phyloP scores from a whole-genome alignment of 495 filamentous ascomycete genomes.

The Durotheca rogersii region DNA sequence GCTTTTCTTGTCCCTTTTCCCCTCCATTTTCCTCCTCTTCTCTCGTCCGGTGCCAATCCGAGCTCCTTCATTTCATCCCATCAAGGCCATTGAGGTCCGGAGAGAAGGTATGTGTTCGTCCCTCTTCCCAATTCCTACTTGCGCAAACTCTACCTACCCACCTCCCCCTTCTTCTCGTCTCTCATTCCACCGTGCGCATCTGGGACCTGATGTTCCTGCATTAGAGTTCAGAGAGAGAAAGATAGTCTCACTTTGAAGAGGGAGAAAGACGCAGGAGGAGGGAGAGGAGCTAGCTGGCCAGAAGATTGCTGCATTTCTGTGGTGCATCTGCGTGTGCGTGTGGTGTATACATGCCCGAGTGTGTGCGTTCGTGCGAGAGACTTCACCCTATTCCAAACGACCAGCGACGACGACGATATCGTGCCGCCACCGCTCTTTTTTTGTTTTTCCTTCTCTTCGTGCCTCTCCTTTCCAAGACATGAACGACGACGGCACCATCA shows the following conservation, averaged over 20 bases:
- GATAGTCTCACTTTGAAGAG: constrained; percentile 25
- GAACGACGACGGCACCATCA: constrained; percentile 7
- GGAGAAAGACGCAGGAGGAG: constrained; percentile 6
- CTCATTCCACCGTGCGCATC: constrained; percentile 34
- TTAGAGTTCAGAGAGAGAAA: constrained; percentile 45
- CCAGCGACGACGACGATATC: constrained; percentile 29
- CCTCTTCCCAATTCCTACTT: constrained; percentile 31
- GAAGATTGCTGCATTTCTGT: constrained; percentile 14
- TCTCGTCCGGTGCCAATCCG: constrained; percentile 39
- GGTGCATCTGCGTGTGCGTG: constrained; percentile 15
- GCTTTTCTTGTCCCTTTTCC: constrained; percentile 38
- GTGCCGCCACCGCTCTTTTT: constrained; percentile 26
- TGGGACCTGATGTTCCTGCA: constrained; percentile 44
- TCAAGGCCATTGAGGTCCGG: constrained; percentile 38
- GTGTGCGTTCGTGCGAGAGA: constrained; percentile 28
- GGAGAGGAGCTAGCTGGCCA: constrained; percentile 2
- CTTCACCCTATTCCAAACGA: constrained; percentile 23
- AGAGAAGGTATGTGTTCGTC: constrained; percentile 42
- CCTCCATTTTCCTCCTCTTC: constrained; percentile 38
- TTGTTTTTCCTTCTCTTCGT: constrained; percentile 2
- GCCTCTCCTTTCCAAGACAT: constrained; percentile 11
- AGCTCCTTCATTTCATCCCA: constrained; percentile 40
- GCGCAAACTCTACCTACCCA: constrained; percentile 33
- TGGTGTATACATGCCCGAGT: background rate
- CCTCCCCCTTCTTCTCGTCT: constrained; percentile 30